These are phyloP conservation scores for Crithidia acanthocephali DNA, from an alignment of 208 protist genomes.

Conservation along the genomic window DNA sequence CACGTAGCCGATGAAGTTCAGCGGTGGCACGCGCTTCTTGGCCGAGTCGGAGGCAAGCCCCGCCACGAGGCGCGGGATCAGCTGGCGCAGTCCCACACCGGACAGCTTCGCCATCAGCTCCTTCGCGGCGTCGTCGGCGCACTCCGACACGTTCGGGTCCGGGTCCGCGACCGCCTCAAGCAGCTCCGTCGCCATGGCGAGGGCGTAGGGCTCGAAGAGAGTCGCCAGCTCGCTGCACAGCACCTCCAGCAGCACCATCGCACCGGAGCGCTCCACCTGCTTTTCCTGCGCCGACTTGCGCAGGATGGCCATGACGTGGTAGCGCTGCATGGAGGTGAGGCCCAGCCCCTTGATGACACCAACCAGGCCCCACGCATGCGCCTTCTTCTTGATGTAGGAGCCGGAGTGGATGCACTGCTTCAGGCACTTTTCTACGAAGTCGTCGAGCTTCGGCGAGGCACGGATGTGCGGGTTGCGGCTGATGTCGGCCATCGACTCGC, in stretches of 20 bases:
- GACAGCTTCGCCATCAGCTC: constrained; percentile 83
- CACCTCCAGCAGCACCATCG: constrained; percentile 90
- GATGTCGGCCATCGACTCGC: constrained; percentile 89
- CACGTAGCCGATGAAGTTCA: constrained; percentile 93
- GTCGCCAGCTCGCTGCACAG: constrained; percentile 76
- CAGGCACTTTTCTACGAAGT: constrained; percentile 91
- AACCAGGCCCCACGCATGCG: constrained; percentile 87
- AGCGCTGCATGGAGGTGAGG: constrained; percentile 71
- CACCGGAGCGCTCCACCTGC: constrained; percentile 79
- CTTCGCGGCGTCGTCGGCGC: constrained; percentile 86
- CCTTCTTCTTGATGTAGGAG: constrained; percentile 94
- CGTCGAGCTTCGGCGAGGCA: constrained; percentile 75
- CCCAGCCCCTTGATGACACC: constrained; percentile 88
- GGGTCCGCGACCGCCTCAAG: constrained; percentile 85
- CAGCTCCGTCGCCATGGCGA: constrained; percentile 69
- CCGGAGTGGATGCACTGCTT: constrained; percentile 87
- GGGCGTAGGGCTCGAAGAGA: constrained; percentile 89
- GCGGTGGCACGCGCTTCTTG: constrained; percentile 82
- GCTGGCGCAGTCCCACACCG: constrained; percentile 86
- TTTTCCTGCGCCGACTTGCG: constrained; percentile 67
- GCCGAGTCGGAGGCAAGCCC: constrained; percentile 76
- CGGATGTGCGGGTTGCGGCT: constrained; percentile 74
- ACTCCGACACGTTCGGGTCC: constrained; percentile 86
- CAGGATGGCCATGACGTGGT: constrained; percentile 72
- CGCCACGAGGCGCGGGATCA: constrained; percentile 81